These are phyloP conservation scores for Leptodontidium sp. DNA, from an alignment of 2,329 filamentous ascomycete species.

Conservation along the genomic window DNA sequence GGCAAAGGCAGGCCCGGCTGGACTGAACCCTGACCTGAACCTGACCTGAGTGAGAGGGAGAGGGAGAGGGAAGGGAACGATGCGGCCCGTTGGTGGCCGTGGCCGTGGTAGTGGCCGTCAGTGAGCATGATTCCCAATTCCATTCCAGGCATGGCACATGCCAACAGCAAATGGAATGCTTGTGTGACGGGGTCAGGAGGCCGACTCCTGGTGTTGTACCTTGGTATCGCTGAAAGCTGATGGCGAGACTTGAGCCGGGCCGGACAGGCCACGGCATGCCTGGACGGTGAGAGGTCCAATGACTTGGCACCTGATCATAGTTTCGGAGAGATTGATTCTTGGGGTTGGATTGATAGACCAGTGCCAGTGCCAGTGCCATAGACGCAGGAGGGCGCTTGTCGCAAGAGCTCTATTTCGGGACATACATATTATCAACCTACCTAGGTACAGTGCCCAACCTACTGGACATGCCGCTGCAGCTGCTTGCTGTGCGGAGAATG, in stretches of 20 bases:
- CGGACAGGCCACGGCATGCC: constrained; percentile 15
- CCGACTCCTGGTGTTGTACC: constrained; percentile 27
- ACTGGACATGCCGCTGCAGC: background rate
- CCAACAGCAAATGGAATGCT: constrained; percentile 28
- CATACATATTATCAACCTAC: no score
- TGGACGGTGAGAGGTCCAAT: constrained; percentile 34
- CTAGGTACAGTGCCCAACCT: no score
- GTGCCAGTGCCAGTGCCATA: constrained; percentile 9
- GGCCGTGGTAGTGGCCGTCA: background rate
- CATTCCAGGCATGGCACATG: no score
- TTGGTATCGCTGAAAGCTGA: constrained; percentile 43
- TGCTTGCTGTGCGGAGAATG: background rate
- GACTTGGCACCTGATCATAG: constrained; percentile 20
- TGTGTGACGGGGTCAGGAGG: constrained; percentile 31
- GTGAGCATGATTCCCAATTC: no score
- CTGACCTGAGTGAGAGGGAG: background rate
- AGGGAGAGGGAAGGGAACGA: constrained; percentile 28
- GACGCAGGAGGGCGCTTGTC: constrained; percentile 31
- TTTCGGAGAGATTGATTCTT: no score
- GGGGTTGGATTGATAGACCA: no score
- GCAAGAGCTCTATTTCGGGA: constrained; percentile 12
- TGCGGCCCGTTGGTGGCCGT: constrained; percentile 36
- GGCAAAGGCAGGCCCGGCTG: background rate
- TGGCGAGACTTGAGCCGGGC: constrained; percentile 25
- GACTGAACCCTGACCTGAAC: constrained; percentile 9